These are phyloP conservation scores for Sclerotinia glacialis DNA, from an alignment of 2,329 filamentous ascomycete species.

Conservation along the genomic window DNA sequence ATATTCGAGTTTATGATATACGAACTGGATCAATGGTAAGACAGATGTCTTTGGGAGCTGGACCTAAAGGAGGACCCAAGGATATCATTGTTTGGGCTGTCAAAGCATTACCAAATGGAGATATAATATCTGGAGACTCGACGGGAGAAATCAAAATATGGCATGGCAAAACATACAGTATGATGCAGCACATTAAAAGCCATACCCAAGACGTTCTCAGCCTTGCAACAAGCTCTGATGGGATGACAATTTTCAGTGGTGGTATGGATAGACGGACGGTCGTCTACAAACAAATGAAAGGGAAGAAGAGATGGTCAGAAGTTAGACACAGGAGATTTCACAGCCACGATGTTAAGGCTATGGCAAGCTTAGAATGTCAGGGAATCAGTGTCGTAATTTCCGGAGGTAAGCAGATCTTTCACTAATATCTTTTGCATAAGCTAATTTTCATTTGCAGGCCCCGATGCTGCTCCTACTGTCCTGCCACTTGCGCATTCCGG, in stretches of 20 bases:
- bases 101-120: constrained; percentile 80
- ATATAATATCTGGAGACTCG: constrained; percentile 92
- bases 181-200: constrained; percentile 78
- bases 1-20: constrained; percentile 87
- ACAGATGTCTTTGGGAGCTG: constrained; percentile 81
- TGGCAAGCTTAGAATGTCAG: constrained; percentile 83
- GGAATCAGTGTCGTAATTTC: constrained; percentile 85
- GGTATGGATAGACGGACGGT: constrained; percentile 89
- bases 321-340: constrained; percentile 85
- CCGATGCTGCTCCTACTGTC: constrained; percentile 80
- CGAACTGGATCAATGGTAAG: constrained; percentile 72
- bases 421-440: constrained; percentile 15
- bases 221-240: constrained; percentile 77
- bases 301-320: constrained; percentile 73
- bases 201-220: constrained; percentile 90
- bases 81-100: constrained; percentile 92
- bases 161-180: constrained; percentile 88
- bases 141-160: constrained; percentile 91
- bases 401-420: constrained; percentile 61
- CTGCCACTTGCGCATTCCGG: constrained; percentile 75
- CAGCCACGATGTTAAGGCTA: constrained; percentile 89
- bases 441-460: constrained; percentile 54
- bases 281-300: constrained; percentile 68
- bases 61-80: constrained; percentile 71
- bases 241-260: constrained; percentile 78